Evolutionary conservation across 2,329 filamentous ascomycete genomes (phyloP).

Genomic region (Trichothecium sympodiale): DNA sequence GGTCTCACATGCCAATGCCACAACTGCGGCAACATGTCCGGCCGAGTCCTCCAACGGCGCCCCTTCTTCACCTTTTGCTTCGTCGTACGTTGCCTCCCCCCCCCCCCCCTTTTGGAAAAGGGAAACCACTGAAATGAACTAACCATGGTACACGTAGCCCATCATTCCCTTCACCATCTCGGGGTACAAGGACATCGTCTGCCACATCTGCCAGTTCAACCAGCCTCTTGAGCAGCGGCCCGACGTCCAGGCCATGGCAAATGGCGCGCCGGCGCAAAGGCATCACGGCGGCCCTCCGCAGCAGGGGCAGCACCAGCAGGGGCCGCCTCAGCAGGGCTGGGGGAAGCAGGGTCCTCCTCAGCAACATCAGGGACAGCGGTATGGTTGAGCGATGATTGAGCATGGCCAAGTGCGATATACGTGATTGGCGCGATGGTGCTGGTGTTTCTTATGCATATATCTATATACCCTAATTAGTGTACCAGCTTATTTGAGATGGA

Average conservation of each 20-base stretch:
- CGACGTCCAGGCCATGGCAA: constrained; percentile 42
- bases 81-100: constrained; percentile 35
- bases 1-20: constrained; percentile 51
- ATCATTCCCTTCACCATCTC: constrained; percentile 59
- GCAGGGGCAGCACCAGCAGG: constrained; percentile 17
- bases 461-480: too few species aligned
- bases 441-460: too few species aligned
- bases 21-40: constrained; percentile 56
- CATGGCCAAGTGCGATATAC: too few species aligned
- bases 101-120: neutral
- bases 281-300: constrained; percentile 4
- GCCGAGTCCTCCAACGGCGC: constrained; percentile 48
- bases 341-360: neutral
- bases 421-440: too few species aligned
- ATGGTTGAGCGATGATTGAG: too few species aligned
- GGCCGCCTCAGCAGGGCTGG: constrained; percentile 13
- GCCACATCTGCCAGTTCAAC: constrained; percentile 66
- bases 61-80: constrained; percentile 77
- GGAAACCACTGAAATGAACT: too few species aligned
- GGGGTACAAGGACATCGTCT: constrained; percentile 58
- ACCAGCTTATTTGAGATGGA: too few species aligned
- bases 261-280: constrained; percentile 15
- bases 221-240: constrained; percentile 51
- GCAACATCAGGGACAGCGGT: neutral
- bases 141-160: constrained; percentile 40